A percentile compares a stretch with the other conserved stretches of the same genome.
phyloP scores from a whole-genome alignment of 352 stramenopile genomes.

The Pythium utonaiense region DNA sequence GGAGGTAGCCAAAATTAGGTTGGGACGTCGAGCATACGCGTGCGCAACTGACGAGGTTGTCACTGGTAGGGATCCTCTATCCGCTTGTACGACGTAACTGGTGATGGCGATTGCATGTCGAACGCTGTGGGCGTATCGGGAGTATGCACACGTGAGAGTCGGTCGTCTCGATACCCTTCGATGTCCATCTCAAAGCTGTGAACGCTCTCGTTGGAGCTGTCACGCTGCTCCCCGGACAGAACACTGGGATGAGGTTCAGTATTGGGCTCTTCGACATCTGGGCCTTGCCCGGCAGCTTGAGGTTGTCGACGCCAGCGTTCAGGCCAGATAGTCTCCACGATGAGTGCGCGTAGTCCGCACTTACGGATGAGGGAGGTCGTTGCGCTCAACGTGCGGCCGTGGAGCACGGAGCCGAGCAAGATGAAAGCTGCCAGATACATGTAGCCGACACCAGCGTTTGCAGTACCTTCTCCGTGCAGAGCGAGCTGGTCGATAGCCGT shows the following conservation, averaged over 20 bases:
- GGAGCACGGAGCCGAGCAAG: slow-evolving; percentile 1
- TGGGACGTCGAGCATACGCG: too few species aligned
- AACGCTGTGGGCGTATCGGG: too few species aligned
- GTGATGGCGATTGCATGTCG: neutral
- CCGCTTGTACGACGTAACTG: neutral
- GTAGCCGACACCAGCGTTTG: neutral
- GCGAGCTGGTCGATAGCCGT: slow-evolving; percentile 2
- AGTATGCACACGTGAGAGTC: too few species aligned
- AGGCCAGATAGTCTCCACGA: neutral
- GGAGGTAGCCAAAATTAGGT: too few species aligned
- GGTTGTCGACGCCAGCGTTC: slow-evolving; percentile 2
- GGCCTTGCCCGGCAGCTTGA: neutral
- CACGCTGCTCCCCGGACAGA: neutral
- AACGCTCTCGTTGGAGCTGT: neutral
- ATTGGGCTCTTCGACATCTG: neutral
- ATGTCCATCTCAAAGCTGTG: slow-evolving; percentile 1
- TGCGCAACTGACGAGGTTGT: too few species aligned
- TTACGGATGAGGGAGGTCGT: neutral
- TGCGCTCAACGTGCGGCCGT: slow-evolving; percentile 1
- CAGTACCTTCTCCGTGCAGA: neutral
- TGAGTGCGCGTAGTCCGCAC: neutral
- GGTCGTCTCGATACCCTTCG: too few species aligned
- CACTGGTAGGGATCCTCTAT: neutral
- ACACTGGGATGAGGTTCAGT: neutral
- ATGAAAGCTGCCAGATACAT: slow-evolving; percentile 9